Base-by-base conservation (phyloP, 176 grass and related monocot species). In the Eragrostis curvula region DNA sequence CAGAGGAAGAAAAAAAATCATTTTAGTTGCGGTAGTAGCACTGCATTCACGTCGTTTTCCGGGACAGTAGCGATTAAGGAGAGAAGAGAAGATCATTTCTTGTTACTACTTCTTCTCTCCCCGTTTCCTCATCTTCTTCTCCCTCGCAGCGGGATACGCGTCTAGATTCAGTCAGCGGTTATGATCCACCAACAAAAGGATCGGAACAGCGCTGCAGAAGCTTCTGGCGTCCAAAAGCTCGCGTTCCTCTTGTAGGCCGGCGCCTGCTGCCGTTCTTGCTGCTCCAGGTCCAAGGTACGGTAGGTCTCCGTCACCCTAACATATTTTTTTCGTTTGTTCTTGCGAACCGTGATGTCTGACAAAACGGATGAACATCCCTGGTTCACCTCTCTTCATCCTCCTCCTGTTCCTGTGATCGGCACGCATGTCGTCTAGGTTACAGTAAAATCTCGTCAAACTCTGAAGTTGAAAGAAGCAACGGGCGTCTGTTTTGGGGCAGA, bases 1-100 rank as follows among this genome's bases (percentile, higher is more conserved):
- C 48, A 13, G 20, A 23, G 64, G 8, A 51, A 8, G 16, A 9
- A 53, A 72, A 49, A 73, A 79, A 64, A 58, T 79, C 71, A 27
- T 56, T 56, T 74, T 39, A 43, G 5, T 65, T 46, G 83, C 66
- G 40, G 81, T 52, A 74, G 24, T 24, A 32, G 53, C 68, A 9
- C 59, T 6, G n/a, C 44, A n/a, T 18, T 21, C 53, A 73, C 58
- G 88, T 86, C 83, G 76, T 73, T 82, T 71, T 73, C 73, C 48
- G 17, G 27, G 77, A 2, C 15, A 28, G 78, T 20, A 27, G n/a
- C 15, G 15, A 12, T 15, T 3, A 44, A n/a, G 40, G 25, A 50
- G 18, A 70, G n/a, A 21, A 18, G 32, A 25, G 20, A 42, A 80
- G 69, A 84, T 74, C 68, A 67, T 39, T n/a, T 58, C 43, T 36